Evolutionary conservation across 176 grass and related monocot species (phyloP).

Genomic region (Hyparrhenia diplandra): DNA sequence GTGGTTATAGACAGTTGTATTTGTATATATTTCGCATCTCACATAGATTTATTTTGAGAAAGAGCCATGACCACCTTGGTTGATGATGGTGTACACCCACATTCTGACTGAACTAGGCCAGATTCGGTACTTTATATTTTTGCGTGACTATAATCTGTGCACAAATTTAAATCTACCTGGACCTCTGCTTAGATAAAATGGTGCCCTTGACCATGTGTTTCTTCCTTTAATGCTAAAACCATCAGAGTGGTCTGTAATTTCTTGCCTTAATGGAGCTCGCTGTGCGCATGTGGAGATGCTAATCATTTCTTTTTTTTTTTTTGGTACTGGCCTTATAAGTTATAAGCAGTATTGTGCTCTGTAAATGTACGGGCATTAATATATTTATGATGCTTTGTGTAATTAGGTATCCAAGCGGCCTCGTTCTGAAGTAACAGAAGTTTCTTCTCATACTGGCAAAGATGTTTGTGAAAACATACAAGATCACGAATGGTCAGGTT

Average conservation of each 20-base stretch:
- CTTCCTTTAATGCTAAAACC: slow-evolving; percentile 6
- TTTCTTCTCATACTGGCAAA: slow-evolving; percentile 66
- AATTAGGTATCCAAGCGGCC: slow-evolving; percentile 72
- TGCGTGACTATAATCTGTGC: not conserved
- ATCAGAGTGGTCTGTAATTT: not conserved
- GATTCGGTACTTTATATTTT: not conserved
- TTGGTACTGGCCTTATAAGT: not conserved
- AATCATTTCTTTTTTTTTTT: not conserved
- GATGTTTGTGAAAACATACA: slow-evolving; percentile 40
- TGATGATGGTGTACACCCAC: not conserved
- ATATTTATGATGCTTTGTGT: slow-evolving; percentile 27
- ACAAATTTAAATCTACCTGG: not conserved
- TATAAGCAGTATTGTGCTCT: not conserved
- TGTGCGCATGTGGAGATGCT: slow-evolving; percentile 2
- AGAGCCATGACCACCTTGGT: not conserved
- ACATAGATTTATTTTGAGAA: not conserved
- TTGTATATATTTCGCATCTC: not conserved
- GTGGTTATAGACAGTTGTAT: not conserved
- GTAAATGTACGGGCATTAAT: not conserved
- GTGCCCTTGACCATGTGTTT: not conserved
- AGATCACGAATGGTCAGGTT: slow-evolving; percentile 45
- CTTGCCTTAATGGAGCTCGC: not conserved
- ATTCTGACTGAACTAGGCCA: not conserved
- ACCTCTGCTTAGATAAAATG: not conserved
- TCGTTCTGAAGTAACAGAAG: slow-evolving; percentile 46